Percentiles rank a stretch among this genome's conserved stretches.
Evolutionary conservation across 164 flowering plant species (phyloP).

Genomic region (Vitis cinerea): DNA sequence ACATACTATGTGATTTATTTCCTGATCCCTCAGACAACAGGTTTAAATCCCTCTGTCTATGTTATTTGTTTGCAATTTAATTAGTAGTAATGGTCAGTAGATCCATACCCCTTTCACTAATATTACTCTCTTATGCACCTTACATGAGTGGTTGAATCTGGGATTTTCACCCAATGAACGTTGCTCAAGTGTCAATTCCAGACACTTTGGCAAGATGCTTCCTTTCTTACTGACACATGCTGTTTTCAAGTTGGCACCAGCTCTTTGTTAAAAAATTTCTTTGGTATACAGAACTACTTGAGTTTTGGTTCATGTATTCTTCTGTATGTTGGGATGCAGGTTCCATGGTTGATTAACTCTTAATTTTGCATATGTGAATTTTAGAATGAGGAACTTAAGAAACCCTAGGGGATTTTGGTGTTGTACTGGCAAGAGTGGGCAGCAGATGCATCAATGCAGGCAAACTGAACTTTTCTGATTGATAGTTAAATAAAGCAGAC

Average conservation of each 20-base stretch:
- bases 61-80: too few relatives aligned
- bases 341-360: not conserved
- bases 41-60: too few relatives aligned
- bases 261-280: too few relatives aligned
- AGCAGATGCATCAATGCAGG: not conserved
- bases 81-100: not conserved
- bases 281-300: too few relatives aligned
- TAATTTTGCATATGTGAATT: not conserved
- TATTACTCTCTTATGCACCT: not conserved
- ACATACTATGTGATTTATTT: too few relatives aligned
- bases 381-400: not conserved
- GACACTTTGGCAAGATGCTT: not conserved
- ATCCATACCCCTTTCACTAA: not conserved
- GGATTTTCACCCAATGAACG: not conserved
- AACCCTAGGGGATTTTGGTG: not conserved
- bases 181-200: not conserved
- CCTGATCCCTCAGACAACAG: too few relatives aligned
- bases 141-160: not conserved
- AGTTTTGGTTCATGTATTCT: not conserved
- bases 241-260: not conserved
- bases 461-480: not conserved
- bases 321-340: not conserved
- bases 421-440: not conserved
- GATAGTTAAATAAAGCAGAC: not conserved
- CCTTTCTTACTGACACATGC: not conserved